Evolutionary conservation across 23 red algal genomes (phyloP).

Genomic region (Gracilaria vermiculophylla): DNA sequence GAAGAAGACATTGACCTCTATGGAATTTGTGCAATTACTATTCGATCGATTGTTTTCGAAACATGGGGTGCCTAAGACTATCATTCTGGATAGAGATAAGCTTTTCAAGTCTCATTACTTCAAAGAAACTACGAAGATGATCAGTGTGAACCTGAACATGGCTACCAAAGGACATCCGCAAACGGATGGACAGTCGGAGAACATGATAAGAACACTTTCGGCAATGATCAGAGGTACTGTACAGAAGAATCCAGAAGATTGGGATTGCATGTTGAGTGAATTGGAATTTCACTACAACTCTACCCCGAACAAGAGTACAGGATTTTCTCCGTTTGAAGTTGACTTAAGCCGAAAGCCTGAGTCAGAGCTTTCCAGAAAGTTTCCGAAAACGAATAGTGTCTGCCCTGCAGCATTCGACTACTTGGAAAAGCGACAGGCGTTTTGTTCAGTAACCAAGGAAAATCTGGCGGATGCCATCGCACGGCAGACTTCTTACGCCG

Average conservation of each 20-base stretch:
- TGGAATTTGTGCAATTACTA: too few relatives aligned
- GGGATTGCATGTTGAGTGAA: constrained; percentile 13
- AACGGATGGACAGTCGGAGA: constrained; percentile 14
- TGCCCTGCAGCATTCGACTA: neutral
- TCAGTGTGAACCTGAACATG: neutral
- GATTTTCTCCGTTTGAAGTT: constrained; percentile 45
- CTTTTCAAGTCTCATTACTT: neutral
- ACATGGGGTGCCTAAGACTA: too few relatives aligned
- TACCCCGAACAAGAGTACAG: too few relatives aligned
- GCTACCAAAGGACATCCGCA: constrained; percentile 1
- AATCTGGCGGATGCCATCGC: neutral
- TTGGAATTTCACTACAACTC: constrained; percentile 46
- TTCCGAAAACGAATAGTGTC: too few relatives aligned
- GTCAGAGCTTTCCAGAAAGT: neutral
- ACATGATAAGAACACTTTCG: constrained; percentile 20
- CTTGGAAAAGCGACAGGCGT: neutral
- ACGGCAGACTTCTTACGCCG: neutral
- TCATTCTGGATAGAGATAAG: neutral
- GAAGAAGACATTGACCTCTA: too few relatives aligned
- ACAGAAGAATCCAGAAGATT: constrained; percentile 26
- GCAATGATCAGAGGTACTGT: constrained; percentile 17
- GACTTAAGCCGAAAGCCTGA: neutral
- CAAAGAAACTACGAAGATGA: neutral
- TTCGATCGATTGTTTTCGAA: too few relatives aligned
- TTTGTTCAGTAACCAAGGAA: too few relatives aligned